Conservation (phyloP, 1,284 basidiomycete species). For the Rhodotorula sp. region DNA sequence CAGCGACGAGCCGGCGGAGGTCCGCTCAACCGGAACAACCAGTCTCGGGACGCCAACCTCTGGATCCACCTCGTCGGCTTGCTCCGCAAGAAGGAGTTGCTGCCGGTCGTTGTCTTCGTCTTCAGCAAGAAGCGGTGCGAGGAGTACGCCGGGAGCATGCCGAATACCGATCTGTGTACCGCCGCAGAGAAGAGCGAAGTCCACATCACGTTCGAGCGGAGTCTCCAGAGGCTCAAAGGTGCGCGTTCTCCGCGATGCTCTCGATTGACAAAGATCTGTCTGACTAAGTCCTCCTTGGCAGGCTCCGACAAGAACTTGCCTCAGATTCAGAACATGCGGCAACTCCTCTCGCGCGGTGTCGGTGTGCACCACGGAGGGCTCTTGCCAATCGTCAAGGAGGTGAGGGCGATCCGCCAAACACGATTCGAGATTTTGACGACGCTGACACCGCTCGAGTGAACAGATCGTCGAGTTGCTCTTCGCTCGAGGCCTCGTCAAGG, state of each 20-base stretch:
- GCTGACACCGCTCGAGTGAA: not conserved
- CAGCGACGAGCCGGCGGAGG: constrained; percentile 47
- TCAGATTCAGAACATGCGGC: constrained; percentile 88
- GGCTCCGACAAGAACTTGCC: constrained; percentile 90
- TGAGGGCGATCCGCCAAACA: constrained; percentile 47
- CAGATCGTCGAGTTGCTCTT: constrained; percentile 96
- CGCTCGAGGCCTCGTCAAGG: constrained; percentile 91
- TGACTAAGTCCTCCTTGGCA: constrained; percentile 48
- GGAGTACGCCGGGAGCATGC: constrained; percentile 87
- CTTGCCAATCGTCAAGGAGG: constrained; percentile 95
- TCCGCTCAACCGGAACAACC: constrained; percentile 63
- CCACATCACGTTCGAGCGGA: constrained; percentile 89
- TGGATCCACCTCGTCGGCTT: constrained; percentile 90
- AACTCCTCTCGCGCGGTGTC: constrained; percentile 86
- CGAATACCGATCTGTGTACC: constrained; percentile 82
- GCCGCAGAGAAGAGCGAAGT: constrained; percentile 92
- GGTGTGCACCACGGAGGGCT: constrained; percentile 97
- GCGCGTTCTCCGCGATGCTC: no score
- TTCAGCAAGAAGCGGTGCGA: constrained; percentile 97
- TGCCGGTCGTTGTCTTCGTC: constrained; percentile 96
- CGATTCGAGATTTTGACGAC: not conserved
- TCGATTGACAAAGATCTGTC: no score
- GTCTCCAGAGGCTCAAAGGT: constrained; percentile 87
- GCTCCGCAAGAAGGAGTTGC: constrained; percentile 76
- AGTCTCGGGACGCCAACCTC: constrained; percentile 67